Percentiles rank a stretch among this genome's conserved stretches.
phyloP scores from a whole-genome alignment of 148 eudicot species.

The Heliamphora exappendiculata region DNA sequence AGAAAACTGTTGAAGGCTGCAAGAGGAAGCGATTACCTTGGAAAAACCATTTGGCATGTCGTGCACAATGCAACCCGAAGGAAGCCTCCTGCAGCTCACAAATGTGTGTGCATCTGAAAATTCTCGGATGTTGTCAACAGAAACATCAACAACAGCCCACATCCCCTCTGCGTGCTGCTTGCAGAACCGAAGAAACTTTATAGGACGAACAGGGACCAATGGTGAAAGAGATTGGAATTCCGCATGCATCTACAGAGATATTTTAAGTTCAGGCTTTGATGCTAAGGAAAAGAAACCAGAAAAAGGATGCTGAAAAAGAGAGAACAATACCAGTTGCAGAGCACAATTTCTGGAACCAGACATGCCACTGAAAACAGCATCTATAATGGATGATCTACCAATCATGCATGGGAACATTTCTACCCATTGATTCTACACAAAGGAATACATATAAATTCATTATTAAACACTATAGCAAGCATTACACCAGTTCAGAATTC shows the following conservation, averaged over 20 bases:
- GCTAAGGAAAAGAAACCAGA: not conserved
- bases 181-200: constrained; percentile 62
- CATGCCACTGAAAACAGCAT: constrained; percentile 43
- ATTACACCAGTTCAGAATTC: not conserved
- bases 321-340: constrained; percentile 56
- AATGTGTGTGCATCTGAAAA: constrained; percentile 21
- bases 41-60: constrained; percentile 68
- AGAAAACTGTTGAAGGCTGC: not conserved
- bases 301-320: not conserved
- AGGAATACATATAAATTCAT: constrained; percentile 8
- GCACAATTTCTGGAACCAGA: constrained; percentile 51
- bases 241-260: constrained; percentile 32
- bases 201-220: constrained; percentile 58
- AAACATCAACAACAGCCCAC: constrained; percentile 82
- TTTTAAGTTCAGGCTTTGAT: not conserved
- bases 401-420: constrained; percentile 60
- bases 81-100: constrained; percentile 53
- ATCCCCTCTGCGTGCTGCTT: constrained; percentile 56
- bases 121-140: constrained; percentile 46
- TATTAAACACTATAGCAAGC: not conserved
- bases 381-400: constrained; percentile 36
- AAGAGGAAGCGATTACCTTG: constrained; percentile 36
- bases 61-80: constrained; percentile 76
- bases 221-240: constrained; percentile 56
- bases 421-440: constrained; percentile 48